Conservation (phyloP, 2,329 filamentous ascomycete genomes). For the Exophiala alcalophila region DNA sequence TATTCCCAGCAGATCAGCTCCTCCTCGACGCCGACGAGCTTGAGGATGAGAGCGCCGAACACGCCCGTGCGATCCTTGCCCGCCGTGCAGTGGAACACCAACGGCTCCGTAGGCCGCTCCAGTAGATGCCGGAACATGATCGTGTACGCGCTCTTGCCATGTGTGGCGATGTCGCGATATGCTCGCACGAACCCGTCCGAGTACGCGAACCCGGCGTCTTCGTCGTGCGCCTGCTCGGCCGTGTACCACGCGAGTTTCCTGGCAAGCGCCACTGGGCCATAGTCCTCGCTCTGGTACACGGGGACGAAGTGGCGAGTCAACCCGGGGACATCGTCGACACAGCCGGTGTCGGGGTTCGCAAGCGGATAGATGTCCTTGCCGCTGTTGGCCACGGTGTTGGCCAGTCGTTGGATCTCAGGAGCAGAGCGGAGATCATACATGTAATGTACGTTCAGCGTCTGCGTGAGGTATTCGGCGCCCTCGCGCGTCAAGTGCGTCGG, state of each 20-base stretch:
- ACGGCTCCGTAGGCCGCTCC: constrained; percentile 1
- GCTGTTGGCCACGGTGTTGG: constrained; percentile 34
- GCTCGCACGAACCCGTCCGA: constrained; percentile 60
- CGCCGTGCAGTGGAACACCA: constrained; percentile 70
- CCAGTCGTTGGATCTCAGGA: constrained; percentile 35
- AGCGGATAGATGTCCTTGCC: constrained; percentile 26
- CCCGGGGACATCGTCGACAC: constrained; percentile 34
- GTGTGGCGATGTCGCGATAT: constrained; percentile 66
- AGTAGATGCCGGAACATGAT: constrained; percentile 61
- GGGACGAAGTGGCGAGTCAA: constrained; percentile 59
- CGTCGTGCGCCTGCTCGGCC: constrained; percentile 54
- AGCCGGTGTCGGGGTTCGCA: constrained; percentile 18
- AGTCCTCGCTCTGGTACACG: constrained; percentile 64
- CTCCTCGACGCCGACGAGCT: constrained; percentile 60
- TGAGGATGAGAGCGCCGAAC: constrained; percentile 63
- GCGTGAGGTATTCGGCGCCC: constrained; percentile 52
- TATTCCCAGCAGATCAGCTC: constrained; percentile 66
- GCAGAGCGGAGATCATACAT: constrained; percentile 68
- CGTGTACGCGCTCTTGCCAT: constrained; percentile 52
- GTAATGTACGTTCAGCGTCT: constrained; percentile 57
- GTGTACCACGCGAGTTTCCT: constrained; percentile 58
- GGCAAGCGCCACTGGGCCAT: constrained; percentile 59
- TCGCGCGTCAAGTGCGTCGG: constrained; percentile 56
- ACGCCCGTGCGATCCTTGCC: constrained; percentile 77
- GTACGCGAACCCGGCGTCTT: constrained; percentile 20